Conservation (phyloP, 1,284 basidiomycete genomes). For the Ustilago hordei region DNA sequence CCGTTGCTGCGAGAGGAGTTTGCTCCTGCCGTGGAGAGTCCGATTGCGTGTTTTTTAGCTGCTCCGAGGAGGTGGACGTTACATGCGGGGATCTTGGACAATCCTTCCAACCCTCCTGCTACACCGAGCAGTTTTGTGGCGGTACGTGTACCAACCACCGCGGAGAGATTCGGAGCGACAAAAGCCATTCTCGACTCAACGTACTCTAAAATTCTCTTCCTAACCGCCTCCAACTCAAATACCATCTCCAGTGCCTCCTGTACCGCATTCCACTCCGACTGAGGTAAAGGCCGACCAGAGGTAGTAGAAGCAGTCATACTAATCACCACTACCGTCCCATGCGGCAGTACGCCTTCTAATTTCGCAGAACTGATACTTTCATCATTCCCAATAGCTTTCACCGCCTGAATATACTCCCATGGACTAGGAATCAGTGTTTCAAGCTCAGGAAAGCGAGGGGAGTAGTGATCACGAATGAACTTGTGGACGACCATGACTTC, state of each 20-base stretch:
- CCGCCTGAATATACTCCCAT: constrained; percentile 90
- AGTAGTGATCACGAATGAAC: constrained; percentile 99
- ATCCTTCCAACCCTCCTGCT: constrained; percentile 88
- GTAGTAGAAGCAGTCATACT: constrained; percentile 90
- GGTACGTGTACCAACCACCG: constrained; percentile 96
- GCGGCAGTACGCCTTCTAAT: constrained; percentile 82
- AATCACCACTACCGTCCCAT: constrained; percentile 96
- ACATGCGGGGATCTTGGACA: constrained; percentile 94
- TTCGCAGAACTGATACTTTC: constrained; percentile 81
- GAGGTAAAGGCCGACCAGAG: constrained; percentile 79
- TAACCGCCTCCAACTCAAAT: constrained; percentile 84
- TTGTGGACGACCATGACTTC: constrained; percentile 98
- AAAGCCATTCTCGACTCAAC: constrained; percentile 99
- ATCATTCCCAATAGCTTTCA: constrained; percentile 86
- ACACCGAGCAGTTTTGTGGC: constrained; percentile 98
- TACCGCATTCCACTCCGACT: constrained; percentile 82
- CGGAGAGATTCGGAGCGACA: constrained; percentile 96
- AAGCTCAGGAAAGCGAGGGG: constrained; percentile 93
- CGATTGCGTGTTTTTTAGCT: constrained; percentile 87
- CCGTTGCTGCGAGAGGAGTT: constrained; percentile 81
- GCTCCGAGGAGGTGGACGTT: constrained; percentile 96
- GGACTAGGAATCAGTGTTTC: constrained; percentile 94
- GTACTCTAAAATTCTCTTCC: constrained; percentile 93
- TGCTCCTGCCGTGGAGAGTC: constrained; percentile 79
- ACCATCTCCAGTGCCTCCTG: constrained; percentile 88